Conservation (phyloP, 306 rosid species). For the Gynostemma pentaphyllum region DNA sequence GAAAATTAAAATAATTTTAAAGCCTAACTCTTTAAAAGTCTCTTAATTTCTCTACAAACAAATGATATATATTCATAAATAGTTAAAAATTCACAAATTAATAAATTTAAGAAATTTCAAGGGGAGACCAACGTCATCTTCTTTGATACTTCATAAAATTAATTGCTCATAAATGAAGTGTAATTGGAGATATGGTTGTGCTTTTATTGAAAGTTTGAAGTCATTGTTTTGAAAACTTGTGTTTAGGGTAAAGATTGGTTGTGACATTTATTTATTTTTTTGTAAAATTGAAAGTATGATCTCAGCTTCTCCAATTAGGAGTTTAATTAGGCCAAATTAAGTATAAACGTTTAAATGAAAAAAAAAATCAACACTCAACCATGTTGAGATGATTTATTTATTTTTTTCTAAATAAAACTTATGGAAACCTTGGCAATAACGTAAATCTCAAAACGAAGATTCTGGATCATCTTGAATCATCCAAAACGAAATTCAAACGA, state of each 20-base stretch:
- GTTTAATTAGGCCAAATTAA: not conserved
- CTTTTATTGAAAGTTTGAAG: not conserved
- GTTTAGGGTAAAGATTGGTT: not conserved
- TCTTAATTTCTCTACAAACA: too few species aligned
- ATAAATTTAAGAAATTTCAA: not conserved
- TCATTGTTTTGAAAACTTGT: not conserved
- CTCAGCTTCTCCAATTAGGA: not conserved
- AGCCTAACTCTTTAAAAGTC: too few species aligned
- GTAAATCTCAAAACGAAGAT: too few species aligned
- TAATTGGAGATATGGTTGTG: not conserved
- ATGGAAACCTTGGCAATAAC: too few species aligned
- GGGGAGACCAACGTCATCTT: not conserved
- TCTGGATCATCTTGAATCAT: too few species aligned
- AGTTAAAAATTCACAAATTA: not conserved
- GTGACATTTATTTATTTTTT: not conserved
- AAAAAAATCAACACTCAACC: too few species aligned
- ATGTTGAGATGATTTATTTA: too few species aligned
- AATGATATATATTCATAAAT: not conserved
- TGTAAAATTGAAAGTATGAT: not conserved
- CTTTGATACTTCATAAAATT: not conserved
- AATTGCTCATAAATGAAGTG: not conserved
- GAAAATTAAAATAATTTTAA: too few species aligned
- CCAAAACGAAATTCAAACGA: too few species aligned
- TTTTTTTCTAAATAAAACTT: too few species aligned
- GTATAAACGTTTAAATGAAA: too few species aligned